A percentile compares a stretch with the other conserved stretches of the same genome.
Conservation (phyloP, 148 eudicot genomes). For the Vaccinium darrowii region DNA sequence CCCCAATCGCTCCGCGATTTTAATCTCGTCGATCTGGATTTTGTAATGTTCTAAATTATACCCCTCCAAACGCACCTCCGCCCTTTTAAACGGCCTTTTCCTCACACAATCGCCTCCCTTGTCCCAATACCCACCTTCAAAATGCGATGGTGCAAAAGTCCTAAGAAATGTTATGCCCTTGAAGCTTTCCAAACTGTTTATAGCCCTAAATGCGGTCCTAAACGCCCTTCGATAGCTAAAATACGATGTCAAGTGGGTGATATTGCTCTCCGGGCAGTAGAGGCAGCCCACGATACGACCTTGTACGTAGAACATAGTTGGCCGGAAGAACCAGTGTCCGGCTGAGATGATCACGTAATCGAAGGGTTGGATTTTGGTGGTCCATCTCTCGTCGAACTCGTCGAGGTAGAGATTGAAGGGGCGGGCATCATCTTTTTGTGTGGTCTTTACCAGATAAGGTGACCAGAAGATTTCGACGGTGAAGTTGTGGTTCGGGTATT, state of each 20-base stretch:
- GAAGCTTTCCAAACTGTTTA: conserved; percentile 1
- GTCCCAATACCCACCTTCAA: conserved; percentile 17
- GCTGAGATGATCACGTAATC: conserved; percentile 27
- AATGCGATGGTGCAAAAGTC: conserved; percentile 13
- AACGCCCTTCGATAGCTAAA: conserved; percentile 14
- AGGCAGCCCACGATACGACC: conserved; percentile 11
- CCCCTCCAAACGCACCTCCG: conserved; percentile 38
- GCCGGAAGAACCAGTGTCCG: conserved; percentile 21
- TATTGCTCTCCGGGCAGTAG: conserved; percentile 8
- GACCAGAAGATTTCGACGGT: conserved; percentile 44
- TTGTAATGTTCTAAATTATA: conserved; percentile 36
- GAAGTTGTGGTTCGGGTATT: conserved; percentile 36
- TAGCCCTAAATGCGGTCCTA: conserved; percentile 6
- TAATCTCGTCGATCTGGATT: conserved; percentile 43
- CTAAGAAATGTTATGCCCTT: conserved; percentile 12
- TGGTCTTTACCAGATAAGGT: conserved; percentile 33
- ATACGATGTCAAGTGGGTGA: background rate
- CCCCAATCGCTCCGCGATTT: conserved; percentile 37
- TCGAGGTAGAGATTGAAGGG: conserved; percentile 50
- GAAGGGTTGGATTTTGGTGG: conserved; percentile 34
- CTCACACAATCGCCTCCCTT: conserved; percentile 2
- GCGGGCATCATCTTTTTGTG: conserved; percentile 21
- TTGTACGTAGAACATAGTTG: conserved; percentile 11
- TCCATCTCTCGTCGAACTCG: conserved; percentile 46
- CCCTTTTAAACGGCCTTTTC: conserved; percentile 23